Evolutionary conservation across 2,329 filamentous ascomycete species (phyloP).

Genomic region (Ilyonectria destructans): DNA sequence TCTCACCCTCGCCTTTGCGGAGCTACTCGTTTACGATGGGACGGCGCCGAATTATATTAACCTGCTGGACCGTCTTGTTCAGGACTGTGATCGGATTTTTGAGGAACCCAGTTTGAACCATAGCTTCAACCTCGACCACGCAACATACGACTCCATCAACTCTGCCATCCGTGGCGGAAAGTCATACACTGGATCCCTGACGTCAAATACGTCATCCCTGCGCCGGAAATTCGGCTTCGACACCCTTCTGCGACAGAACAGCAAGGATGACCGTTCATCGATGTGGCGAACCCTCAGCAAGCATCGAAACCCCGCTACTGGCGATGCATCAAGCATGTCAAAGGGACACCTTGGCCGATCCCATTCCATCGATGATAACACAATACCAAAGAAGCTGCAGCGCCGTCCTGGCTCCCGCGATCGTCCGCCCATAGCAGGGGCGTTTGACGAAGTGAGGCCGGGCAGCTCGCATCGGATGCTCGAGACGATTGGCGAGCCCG

Average conservation of each 20-base stretch:
- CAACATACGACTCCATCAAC: slow-evolving; percentile 72
- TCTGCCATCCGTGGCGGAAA: slow-evolving; percentile 71
- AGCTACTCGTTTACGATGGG: slow-evolving; percentile 85
- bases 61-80: slow-evolving; percentile 88
- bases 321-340: slow-evolving; percentile 76
- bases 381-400: slow-evolving; percentile 57
- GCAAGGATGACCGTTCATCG: slow-evolving; percentile 83
- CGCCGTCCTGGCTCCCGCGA: slow-evolving; percentile 72
- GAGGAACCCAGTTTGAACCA: slow-evolving; percentile 70
- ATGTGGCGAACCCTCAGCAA: slow-evolving; percentile 94
- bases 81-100: slow-evolving; percentile 92
- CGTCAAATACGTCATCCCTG: slow-evolving; percentile 89
- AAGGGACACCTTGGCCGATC: slow-evolving; percentile 79
- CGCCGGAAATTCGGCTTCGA: slow-evolving; percentile 89
- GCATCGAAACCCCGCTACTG: slow-evolving; percentile 74
- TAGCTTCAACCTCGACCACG: slow-evolving; percentile 56
- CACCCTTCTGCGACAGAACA: slow-evolving; percentile 82
- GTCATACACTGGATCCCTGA: slow-evolving; percentile 81
- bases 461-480: slow-evolving; percentile 71
- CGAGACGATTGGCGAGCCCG: slow-evolving; percentile 74
- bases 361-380: slow-evolving; percentile 82
- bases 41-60: slow-evolving; percentile 89
- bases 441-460: slow-evolving; percentile 74
- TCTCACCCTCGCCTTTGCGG: slow-evolving; percentile 89
- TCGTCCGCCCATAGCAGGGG: slow-evolving; percentile 73